These are phyloP conservation scores for Berberis vulgaris DNA, from an alignment of 164 flowering plant genomes.

Conservation along the genomic window DNA sequence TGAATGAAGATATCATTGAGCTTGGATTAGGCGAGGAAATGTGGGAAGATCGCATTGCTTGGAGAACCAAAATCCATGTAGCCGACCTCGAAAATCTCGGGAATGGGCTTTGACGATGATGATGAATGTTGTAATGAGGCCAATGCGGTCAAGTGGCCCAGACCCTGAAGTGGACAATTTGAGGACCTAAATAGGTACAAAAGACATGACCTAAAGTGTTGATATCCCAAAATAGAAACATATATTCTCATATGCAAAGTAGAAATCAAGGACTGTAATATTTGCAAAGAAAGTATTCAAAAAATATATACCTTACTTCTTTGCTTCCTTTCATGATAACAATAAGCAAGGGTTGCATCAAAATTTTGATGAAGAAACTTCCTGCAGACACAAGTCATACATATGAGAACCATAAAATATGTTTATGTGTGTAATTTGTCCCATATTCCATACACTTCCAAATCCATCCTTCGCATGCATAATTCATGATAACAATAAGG, in stretches of 20 bases:
- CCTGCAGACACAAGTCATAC: constrained; percentile 35
- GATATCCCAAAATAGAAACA: neutral
- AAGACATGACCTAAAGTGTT: no score
- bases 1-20: no score
- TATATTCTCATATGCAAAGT: neutral
- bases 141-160: no score
- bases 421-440: neutral
- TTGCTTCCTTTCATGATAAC: constrained; percentile 81
- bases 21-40: no score
- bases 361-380: constrained; percentile 85
- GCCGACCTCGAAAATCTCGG: no score
- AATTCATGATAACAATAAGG: no score
- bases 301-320: constrained; percentile 58
- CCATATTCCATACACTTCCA: neutral
- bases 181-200: no score
- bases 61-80: no score
- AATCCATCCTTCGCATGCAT: neutral
- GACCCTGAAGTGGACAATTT: no score
- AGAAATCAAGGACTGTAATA: neutral
- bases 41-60: no score
- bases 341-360: constrained; percentile 72
- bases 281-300: neutral
- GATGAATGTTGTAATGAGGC: no score
- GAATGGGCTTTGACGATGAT: no score
- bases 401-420: neutral